A percentile compares a stretch with the other conserved stretches of the same genome.
Conservation (phyloP, 176 grass and related monocot genomes). For the Calamus simplicifolius region DNA sequence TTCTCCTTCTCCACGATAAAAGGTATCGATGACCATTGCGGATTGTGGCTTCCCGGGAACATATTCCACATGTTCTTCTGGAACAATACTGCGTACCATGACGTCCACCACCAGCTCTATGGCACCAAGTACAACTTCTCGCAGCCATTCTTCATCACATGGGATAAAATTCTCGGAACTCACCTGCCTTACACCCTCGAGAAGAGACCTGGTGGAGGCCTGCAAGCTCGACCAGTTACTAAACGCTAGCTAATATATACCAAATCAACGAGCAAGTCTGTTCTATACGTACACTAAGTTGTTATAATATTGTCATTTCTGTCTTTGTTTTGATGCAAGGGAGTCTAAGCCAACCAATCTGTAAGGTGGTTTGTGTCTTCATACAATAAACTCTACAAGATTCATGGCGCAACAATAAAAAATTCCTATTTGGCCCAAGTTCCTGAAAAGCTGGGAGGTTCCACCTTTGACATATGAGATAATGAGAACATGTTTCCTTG, state of each 20-base stretch:
- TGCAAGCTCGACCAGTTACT: background rate
- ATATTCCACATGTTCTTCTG: slow-evolving; percentile 5
- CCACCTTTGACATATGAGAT: no score
- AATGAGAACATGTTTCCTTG: no score
- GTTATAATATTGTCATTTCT: no score
- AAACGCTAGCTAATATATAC: background rate
- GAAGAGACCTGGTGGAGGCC: background rate
- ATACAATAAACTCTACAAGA: no score
- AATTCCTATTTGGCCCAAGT: no score
- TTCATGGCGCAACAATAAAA: no score
- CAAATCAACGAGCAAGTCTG: no score
- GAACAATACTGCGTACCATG: slow-evolving; percentile 2
- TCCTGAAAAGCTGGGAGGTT: no score
- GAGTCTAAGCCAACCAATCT: no score
- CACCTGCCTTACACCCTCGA: slow-evolving; percentile 1
- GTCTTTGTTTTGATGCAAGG: no score
- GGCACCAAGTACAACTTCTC: slow-evolving; percentile 7
- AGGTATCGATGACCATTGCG: slow-evolving; percentile 8
- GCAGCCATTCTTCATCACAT: slow-evolving; percentile 8
- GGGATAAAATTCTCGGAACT: slow-evolving; percentile 5
- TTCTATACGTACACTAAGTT: no score
- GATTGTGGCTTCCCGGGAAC: background rate
- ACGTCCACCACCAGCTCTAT: background rate
- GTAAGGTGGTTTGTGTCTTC: no score
- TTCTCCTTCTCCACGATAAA: slow-evolving; percentile 10